phyloP scores from a whole-genome alignment of 2,329 filamentous ascomycete genomes.

The Teratosphaeria zuluensis region DNA sequence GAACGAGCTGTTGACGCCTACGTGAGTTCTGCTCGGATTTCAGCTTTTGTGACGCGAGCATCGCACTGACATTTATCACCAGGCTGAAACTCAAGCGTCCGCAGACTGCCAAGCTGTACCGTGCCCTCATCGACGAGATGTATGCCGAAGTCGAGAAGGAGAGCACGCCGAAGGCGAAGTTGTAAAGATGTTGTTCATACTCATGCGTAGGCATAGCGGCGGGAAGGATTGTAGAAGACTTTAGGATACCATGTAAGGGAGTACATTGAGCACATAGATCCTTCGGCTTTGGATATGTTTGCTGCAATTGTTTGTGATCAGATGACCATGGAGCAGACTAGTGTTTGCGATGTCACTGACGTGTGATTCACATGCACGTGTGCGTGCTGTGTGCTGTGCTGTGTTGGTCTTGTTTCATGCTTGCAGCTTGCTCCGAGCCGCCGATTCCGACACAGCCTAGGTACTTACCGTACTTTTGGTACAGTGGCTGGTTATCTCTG shows the following conservation, averaged over 20 bases:
- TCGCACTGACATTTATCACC: not conserved
- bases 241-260: not conserved
- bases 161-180: conserved; percentile 35
- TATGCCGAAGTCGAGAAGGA: conserved; percentile 46
- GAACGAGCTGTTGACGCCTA: conserved; percentile 80
- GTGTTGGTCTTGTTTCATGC: too few species aligned
- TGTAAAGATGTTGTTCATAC: conserved; percentile 29
- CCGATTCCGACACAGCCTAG: too few species aligned
- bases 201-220: not conserved
- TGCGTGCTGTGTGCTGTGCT: too few species aligned
- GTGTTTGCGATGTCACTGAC: too few species aligned
- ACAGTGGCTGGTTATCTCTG: too few species aligned
- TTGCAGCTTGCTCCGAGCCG: too few species aligned
- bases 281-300: not conserved
- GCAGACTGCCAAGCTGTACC: conserved; percentile 54
- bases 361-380: too few species aligned
- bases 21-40: conserved; percentile 48
- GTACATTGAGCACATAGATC: not conserved
- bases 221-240: not conserved
- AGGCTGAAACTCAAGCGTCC: conserved; percentile 65
- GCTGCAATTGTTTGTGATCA: not conserved
- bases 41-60: not conserved
- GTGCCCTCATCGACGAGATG: conserved; percentile 48
- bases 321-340: too few species aligned
- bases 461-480: too few species aligned